These are phyloP conservation scores for Paramecium octaurelia DNA, from an alignment of 73 alveolate genomes.

Conservation along the genomic window DNA sequence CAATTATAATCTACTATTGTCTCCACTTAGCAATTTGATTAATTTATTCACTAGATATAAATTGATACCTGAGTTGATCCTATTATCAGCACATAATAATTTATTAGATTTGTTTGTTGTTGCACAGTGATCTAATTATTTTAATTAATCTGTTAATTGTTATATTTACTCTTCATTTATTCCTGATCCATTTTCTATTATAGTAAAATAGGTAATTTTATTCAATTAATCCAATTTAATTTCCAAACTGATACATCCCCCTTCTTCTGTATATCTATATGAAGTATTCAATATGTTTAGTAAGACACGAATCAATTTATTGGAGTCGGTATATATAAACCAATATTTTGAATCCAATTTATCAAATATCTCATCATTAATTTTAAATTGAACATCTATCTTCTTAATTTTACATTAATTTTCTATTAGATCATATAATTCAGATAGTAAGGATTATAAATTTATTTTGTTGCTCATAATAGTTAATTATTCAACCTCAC, in stretches of 20 bases:
- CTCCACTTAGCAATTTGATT: background rate
- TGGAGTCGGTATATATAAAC: background rate
- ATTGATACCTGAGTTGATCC: background rate
- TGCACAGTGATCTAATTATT: background rate
- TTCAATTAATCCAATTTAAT: background rate
- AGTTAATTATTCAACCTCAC: background rate
- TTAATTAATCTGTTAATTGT: background rate
- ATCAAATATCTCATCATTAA: background rate
- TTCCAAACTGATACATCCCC: background rate
- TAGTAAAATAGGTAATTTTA: background rate
- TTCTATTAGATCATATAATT: background rate
- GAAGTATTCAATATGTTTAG: conserved; percentile 3
- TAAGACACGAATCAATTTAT: background rate
- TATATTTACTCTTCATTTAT: background rate
- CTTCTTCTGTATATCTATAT: background rate
- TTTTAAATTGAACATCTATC: background rate
- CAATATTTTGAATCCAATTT: background rate
- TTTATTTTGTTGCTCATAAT: background rate
- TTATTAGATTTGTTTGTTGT: background rate
- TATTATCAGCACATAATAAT: background rate
- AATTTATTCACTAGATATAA: background rate
- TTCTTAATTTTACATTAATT: background rate
- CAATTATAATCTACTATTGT: background rate
- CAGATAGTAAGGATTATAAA: background rate
- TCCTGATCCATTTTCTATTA: background rate